These are phyloP conservation scores for Scutellaria galericulata DNA, from an alignment of 257 asterid species.

Conservation along the genomic window DNA sequence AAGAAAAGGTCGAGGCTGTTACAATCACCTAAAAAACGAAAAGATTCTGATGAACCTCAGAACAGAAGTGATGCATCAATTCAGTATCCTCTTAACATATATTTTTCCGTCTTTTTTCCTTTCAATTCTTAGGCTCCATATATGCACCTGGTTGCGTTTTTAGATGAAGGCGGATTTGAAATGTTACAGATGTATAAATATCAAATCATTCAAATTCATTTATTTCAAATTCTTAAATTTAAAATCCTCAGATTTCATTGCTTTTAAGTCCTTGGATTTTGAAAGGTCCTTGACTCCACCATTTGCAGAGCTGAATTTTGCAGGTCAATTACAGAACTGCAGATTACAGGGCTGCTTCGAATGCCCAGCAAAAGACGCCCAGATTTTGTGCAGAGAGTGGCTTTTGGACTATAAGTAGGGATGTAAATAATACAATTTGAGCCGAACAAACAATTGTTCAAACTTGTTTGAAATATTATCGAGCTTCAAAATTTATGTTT, in stretches of 20 bases:
- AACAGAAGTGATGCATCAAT: conserved; percentile 62
- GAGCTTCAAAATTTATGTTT: too few relatives aligned
- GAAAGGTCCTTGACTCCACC: conserved; percentile 53
- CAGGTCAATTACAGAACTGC: conserved; percentile 88
- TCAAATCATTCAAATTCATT: too few relatives aligned
- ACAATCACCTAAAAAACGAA: conserved; percentile 79
- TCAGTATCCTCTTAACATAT: conserved; percentile 76
- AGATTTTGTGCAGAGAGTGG: conserved; percentile 89
- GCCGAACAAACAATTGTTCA: too few relatives aligned
- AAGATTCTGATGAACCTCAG: conserved; percentile 40
- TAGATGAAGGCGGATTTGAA: too few relatives aligned
- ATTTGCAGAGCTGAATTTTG: conserved; percentile 83
- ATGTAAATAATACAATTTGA: too few relatives aligned
- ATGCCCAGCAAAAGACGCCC: conserved; percentile 97
- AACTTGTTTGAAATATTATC: too few relatives aligned
- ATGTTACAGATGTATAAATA: too few relatives aligned
- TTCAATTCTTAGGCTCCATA: too few relatives aligned
- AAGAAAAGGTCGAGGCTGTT: conserved; percentile 56
- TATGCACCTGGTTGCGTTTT: too few relatives aligned
- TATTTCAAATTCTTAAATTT: too few relatives aligned
- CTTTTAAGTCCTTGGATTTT: background rate
- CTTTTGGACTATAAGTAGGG: conserved; percentile 68
- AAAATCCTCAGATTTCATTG: background rate
- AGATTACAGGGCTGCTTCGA: conserved; percentile 85
- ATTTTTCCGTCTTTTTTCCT: background rate